Conservation (phyloP, 2,329 filamentous ascomycete species). For the Arthrobotrys entomopaga region DNA sequence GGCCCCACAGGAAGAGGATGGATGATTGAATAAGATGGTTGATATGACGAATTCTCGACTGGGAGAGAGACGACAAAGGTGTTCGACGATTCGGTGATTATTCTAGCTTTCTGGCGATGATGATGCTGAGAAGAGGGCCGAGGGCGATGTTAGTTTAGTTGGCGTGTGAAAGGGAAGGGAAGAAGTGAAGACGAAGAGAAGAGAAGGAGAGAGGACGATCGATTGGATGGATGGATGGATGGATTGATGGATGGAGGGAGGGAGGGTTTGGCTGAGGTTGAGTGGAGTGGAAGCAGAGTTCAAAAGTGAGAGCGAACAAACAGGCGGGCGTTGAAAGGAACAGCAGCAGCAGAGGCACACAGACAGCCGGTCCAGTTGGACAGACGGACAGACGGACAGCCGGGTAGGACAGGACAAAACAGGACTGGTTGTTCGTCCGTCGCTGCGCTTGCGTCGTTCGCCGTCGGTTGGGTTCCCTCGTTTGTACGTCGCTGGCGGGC, state of each 20-base stretch:
- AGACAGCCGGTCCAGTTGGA: no score
- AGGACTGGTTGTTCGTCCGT: no score
- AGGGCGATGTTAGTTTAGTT: no score
- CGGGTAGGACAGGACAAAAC: no score
- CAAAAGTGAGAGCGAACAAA: background rate
- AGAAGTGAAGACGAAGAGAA: slow-evolving; percentile 1
- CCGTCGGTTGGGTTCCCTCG: no score
- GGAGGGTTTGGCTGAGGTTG: background rate
- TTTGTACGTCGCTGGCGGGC: no score
- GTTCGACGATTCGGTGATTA: slow-evolving; percentile 6
- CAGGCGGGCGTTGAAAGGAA: no score
- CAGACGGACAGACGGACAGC: no score
- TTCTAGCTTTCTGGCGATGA: background rate
- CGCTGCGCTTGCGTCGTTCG: no score
- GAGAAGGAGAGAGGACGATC: no score
- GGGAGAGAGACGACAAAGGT: slow-evolving; percentile 2
- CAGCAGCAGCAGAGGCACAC: no score
- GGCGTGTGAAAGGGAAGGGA: background rate
- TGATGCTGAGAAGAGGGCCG: background rate
- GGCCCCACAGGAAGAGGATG: background rate
- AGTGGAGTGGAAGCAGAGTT: background rate
- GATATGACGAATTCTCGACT: no score
- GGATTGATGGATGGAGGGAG: background rate
- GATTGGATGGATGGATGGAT: background rate
- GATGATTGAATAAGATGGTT: background rate